Percentiles rank a stretch among this genome's conserved stretches.
Evolutionary conservation across 306 rosid genomes (phyloP).

Genomic region (Cucurbita pepo): DNA sequence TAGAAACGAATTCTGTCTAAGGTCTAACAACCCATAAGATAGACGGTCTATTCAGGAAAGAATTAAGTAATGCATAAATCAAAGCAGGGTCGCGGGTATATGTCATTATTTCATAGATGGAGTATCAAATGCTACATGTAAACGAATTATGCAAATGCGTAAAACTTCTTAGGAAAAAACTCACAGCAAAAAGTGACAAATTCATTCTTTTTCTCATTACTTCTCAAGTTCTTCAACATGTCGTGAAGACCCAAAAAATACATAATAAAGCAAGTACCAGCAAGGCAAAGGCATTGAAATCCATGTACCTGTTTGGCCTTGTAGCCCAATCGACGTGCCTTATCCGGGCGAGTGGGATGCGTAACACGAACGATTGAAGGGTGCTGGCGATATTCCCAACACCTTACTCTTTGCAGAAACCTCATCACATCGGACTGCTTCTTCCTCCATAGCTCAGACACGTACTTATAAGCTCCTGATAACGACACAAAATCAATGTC

Average conservation of each 20-base stretch:
- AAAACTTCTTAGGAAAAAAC: not conserved
- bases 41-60: not conserved
- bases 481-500: not conserved
- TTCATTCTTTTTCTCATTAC: not conserved
- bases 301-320: conserved; percentile 72
- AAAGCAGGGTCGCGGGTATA: too few species aligned
- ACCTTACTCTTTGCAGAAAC: conserved; percentile 79
- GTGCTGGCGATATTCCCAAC: conserved; percentile 91
- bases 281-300: not conserved
- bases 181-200: not conserved
- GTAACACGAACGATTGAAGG: conserved; percentile 79
- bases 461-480: conserved; percentile 82
- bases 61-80: too few species aligned
- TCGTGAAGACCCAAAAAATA: not conserved
- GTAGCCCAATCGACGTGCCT: conserved; percentile 84
- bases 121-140: not conserved
- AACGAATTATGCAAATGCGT: not conserved
- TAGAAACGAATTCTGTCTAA: not conserved
- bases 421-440: conserved; percentile 85
- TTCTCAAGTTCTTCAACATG: too few species aligned
- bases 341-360: conserved; percentile 81
- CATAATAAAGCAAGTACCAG: not conserved
- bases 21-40: not conserved
- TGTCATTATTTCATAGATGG: not conserved
- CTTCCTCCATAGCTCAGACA: conserved; percentile 91